Evolutionary conservation across 306 rosid genomes (phyloP).

Genomic region (Prosopis cineraria): DNA sequence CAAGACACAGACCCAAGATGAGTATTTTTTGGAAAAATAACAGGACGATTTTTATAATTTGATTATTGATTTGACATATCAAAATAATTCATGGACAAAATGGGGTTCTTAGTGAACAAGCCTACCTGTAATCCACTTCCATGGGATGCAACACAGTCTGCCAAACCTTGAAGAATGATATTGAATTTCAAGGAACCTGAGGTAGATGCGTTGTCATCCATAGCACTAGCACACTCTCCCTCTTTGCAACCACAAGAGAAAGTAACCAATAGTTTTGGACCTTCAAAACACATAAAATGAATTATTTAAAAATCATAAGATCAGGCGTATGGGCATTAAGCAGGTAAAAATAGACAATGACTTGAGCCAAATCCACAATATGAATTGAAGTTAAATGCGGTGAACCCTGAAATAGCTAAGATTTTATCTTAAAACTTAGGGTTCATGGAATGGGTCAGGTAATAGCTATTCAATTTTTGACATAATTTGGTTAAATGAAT

Average conservation of each 20-base stretch:
- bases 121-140: slow-evolving; percentile 63
- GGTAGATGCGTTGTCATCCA: slow-evolving; percentile 41
- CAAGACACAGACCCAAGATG: neutral
- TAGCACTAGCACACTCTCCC: slow-evolving; percentile 41
- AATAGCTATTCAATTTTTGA: neutral
- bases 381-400: slow-evolving; percentile 24
- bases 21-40: neutral
- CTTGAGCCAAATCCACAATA: neutral
- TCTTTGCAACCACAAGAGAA: slow-evolving; percentile 68
- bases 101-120: neutral
- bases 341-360: slow-evolving; percentile 19
- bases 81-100: neutral
- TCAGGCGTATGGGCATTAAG: slow-evolving; percentile 10
- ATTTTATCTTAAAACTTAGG: neutral
- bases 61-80: neutral
- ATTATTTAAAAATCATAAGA: slow-evolving; percentile 24
- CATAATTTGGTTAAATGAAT: slow-evolving; percentile 1
- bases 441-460: slow-evolving; percentile 1
- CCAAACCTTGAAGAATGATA: slow-evolving; percentile 64
- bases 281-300: slow-evolving; percentile 46
- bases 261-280: slow-evolving; percentile 70
- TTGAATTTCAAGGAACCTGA: slow-evolving; percentile 47
- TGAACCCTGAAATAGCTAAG: slow-evolving; percentile 12
- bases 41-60: neutral
- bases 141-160: slow-evolving; percentile 66